Percentiles rank a stretch among this genome's conserved stretches.
These are phyloP conservation scores for Arabidopsis lyrata DNA, from an alignment of 441 rosid genomes.

Conservation along the genomic window DNA sequence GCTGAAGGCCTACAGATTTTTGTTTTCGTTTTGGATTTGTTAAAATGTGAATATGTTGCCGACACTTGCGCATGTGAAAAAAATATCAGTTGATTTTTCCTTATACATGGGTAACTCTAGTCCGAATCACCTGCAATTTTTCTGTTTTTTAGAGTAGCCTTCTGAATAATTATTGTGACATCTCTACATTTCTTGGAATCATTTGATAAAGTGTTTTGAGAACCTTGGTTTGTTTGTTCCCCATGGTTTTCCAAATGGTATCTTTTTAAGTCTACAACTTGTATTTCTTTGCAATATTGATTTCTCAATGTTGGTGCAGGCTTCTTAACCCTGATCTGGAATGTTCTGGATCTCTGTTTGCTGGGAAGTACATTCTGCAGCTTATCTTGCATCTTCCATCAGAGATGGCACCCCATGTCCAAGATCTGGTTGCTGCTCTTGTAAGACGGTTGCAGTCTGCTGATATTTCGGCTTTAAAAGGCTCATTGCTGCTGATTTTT, in stretches of 20 bases:
- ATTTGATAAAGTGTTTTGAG: slow-evolving; percentile 21
- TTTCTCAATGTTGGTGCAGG: slow-evolving; percentile 55
- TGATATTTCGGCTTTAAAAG: slow-evolving; percentile 73
- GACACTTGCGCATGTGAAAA: slow-evolving; percentile 23
- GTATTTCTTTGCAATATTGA: slow-evolving; percentile 33
- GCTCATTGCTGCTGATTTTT: slow-evolving; percentile 85
- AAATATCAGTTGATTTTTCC: slow-evolving; percentile 10
- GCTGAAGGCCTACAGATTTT: slow-evolving; percentile 19
- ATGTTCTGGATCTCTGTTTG: slow-evolving; percentile 96
- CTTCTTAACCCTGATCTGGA: slow-evolving; percentile 91
- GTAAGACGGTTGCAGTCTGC: slow-evolving; percentile 91
- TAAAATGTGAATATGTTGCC: slow-evolving; percentile 29
- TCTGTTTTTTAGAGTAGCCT: not conserved
- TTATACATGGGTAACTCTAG: slow-evolving; percentile 2
- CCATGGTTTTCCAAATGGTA: slow-evolving; percentile 19
- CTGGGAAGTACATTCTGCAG: slow-evolving; percentile 89
- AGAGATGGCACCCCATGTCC: slow-evolving; percentile 88
- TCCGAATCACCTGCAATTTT: slow-evolving; percentile 14
- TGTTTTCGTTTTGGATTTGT: slow-evolving; percentile 28
- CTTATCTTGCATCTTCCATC: slow-evolving; percentile 91
- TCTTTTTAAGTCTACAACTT: slow-evolving; percentile 39
- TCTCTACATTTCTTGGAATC: slow-evolving; percentile 6
- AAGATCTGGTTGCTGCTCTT: slow-evolving; percentile 81
- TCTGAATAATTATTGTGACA: slow-evolving; percentile 11
- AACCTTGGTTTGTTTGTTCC: slow-evolving; percentile 28